These are phyloP conservation scores for Pyrenochaeta sp. DNA, from an alignment of 2,329 filamentous ascomycete genomes.

Conservation along the genomic window DNA sequence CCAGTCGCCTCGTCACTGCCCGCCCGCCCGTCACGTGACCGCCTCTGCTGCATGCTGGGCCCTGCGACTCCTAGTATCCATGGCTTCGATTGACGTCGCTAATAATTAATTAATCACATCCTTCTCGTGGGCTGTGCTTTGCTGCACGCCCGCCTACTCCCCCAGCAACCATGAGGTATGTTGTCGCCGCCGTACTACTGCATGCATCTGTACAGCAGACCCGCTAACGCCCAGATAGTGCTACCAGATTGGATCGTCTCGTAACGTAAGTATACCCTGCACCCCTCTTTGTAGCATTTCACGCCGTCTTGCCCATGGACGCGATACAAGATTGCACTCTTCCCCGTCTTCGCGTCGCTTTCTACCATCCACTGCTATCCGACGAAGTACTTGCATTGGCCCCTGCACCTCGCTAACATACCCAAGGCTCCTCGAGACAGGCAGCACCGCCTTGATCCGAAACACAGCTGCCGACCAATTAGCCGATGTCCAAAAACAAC, in stretches of 20 bases:
- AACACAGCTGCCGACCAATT: constrained; percentile 97
- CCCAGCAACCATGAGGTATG: constrained; percentile 39
- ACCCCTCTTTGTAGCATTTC: background rate
- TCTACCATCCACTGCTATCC: too few species aligned
- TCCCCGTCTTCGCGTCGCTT: too few species aligned
- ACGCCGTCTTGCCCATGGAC: too few species aligned
- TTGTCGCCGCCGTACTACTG: constrained; percentile 16
- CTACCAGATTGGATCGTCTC: constrained; percentile 48
- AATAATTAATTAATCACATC: constrained; percentile 40
- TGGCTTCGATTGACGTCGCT: constrained; percentile 35
- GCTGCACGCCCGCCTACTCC: constrained; percentile 14
- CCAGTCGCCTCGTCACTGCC: constrained; percentile 35
- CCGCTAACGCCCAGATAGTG: constrained; percentile 46
- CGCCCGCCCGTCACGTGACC: constrained; percentile 35
- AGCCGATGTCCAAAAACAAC: constrained; percentile 96
- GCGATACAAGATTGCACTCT: too few species aligned
- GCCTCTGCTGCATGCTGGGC: constrained; percentile 8
- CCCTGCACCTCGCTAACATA: constrained; percentile 26
- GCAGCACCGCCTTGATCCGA: constrained; percentile 92
- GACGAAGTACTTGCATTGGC: background rate
- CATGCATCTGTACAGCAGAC: constrained; percentile 32
- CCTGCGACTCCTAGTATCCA: constrained; percentile 7
- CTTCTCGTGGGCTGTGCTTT: constrained; percentile 12
- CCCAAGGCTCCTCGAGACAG: constrained; percentile 88
- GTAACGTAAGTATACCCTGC: constrained; percentile 44